phyloP scores from a whole-genome alignment of 2,329 filamentous ascomycete genomes.

The Beauveria asiatica region DNA sequence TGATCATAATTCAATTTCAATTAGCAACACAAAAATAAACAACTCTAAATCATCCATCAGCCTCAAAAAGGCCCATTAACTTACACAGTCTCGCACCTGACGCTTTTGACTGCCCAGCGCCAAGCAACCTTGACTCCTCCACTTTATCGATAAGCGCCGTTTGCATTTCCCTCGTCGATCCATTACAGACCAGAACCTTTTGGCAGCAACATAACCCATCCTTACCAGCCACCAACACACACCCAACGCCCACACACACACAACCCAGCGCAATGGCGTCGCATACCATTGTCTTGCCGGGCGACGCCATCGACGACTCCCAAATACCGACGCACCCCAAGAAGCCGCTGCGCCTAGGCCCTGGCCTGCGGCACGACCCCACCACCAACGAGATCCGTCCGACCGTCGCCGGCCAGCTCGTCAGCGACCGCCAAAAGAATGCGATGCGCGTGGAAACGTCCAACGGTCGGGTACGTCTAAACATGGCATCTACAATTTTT shows the following conservation, averaged over 20 bases:
- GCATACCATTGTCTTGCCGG: slow-evolving; percentile 68
- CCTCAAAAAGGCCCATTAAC: not conserved
- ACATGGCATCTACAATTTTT: too few species aligned
- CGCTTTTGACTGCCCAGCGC: not conserved
- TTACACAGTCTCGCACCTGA: not conserved
- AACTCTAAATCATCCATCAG: too few species aligned
- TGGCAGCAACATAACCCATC: not conserved
- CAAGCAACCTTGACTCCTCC: not conserved
- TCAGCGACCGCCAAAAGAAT: slow-evolving; percentile 64
- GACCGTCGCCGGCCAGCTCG: slow-evolving; percentile 58
- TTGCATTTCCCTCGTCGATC: not conserved
- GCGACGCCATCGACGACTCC: slow-evolving; percentile 61
- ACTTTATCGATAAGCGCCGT: slow-evolving; percentile 5
- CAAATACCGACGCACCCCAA: slow-evolving; percentile 61
- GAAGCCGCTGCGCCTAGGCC: slow-evolving; percentile 69
- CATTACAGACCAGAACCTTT: not conserved
- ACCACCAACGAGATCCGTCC: slow-evolving; percentile 64
- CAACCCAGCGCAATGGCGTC: slow-evolving; percentile 40
- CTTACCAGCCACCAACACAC: not conserved
- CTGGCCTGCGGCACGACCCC: slow-evolving; percentile 73
- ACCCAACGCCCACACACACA: not conserved
- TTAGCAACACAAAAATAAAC: too few species aligned
- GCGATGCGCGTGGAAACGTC: slow-evolving; percentile 69
- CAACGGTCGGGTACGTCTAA: slow-evolving; percentile 52
- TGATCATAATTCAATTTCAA: too few species aligned